phyloP scores from a whole-genome alignment of 2,329 filamentous ascomycete species.

The Fusarium sp. region DNA sequence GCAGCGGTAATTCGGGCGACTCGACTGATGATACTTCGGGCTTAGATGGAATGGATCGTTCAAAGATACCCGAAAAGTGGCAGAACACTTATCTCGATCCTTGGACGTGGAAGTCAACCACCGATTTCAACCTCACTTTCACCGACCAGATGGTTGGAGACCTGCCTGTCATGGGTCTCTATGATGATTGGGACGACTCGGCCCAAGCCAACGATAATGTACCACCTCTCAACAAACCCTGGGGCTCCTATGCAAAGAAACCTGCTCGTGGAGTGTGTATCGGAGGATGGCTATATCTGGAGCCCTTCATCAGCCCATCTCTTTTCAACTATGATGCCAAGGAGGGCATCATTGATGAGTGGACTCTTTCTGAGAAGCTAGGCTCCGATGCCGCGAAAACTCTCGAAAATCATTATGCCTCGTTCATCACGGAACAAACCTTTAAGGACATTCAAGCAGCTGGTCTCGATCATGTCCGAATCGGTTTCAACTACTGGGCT shows the following conservation, averaged over 20 bases:
- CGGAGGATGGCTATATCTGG: slow-evolving; percentile 92
- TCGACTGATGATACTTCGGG: slow-evolving; percentile 49
- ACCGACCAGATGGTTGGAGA: slow-evolving; percentile 86
- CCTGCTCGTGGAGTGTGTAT: slow-evolving; percentile 92
- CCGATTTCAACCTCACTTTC: slow-evolving; percentile 94
- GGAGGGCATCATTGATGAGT: slow-evolving; percentile 86
- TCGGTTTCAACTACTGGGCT: slow-evolving; percentile 96
- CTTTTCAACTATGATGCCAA: slow-evolving; percentile 78
- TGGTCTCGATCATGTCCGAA: slow-evolving; percentile 95
- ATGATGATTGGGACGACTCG: slow-evolving; percentile 87
- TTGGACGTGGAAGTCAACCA: slow-evolving; percentile 90
- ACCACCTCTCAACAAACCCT: slow-evolving; percentile 79
- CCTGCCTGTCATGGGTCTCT: slow-evolving; percentile 91
- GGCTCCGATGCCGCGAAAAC: slow-evolving; percentile 74
- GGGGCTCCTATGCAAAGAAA: slow-evolving; percentile 79
- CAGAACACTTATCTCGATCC: slow-evolving; percentile 86
- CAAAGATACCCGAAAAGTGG: slow-evolving; percentile 72
- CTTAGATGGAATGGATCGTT: slow-evolving; percentile 65
- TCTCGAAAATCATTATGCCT: slow-evolving; percentile 92
- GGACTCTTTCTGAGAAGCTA: slow-evolving; percentile 78
- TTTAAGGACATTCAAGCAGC: slow-evolving; percentile 88
- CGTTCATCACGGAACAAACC: slow-evolving; percentile 85
- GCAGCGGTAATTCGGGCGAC: slow-evolving; percentile 45
- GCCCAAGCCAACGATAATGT: slow-evolving; percentile 82
- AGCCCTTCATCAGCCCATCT: slow-evolving; percentile 96